These are phyloP conservation scores for Apostasia shenzhenica DNA, from an alignment of 106 monocot genomes.

Conservation along the genomic window DNA sequence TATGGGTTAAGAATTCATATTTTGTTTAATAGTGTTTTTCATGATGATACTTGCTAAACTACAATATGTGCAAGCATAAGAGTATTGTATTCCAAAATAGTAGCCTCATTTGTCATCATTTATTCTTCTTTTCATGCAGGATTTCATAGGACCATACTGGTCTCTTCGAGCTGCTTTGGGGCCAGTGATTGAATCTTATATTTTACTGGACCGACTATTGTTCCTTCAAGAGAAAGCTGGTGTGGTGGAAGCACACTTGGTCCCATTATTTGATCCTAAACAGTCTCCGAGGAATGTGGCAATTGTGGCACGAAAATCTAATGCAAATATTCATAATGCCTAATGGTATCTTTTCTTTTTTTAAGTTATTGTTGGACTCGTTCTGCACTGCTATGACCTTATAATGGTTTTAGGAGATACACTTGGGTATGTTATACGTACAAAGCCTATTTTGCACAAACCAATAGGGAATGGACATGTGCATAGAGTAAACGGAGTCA, in stretches of 20 bases:
- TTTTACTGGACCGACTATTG: constrained; percentile 84
- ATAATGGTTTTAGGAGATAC: no score
- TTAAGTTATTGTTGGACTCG: background rate
- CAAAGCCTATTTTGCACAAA: no score
- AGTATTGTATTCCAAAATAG: background rate
- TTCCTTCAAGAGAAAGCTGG: constrained; percentile 76
- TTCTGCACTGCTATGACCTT: background rate
- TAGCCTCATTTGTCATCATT: background rate
- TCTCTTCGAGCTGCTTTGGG: constrained; percentile 78
- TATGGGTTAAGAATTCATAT: no score
- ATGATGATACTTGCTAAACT: background rate
- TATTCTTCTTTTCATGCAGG: constrained; percentile 39
- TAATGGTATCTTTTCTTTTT: background rate
- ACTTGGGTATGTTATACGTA: no score
- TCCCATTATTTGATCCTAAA: constrained; percentile 78
- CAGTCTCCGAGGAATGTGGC: constrained; percentile 84
- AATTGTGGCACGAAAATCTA: constrained; percentile 56
- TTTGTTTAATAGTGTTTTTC: no score
- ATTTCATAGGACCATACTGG: constrained; percentile 84
- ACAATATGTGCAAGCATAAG: background rate
- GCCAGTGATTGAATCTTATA: constrained; percentile 76
- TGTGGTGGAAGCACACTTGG: constrained; percentile 40
- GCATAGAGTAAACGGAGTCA: no score
- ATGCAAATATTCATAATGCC: constrained; percentile 1
- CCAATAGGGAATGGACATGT: no score